These are phyloP conservation scores for Glycyrrhiza uralensis DNA, from an alignment of 306 rosid species.

Conservation along the genomic window DNA sequence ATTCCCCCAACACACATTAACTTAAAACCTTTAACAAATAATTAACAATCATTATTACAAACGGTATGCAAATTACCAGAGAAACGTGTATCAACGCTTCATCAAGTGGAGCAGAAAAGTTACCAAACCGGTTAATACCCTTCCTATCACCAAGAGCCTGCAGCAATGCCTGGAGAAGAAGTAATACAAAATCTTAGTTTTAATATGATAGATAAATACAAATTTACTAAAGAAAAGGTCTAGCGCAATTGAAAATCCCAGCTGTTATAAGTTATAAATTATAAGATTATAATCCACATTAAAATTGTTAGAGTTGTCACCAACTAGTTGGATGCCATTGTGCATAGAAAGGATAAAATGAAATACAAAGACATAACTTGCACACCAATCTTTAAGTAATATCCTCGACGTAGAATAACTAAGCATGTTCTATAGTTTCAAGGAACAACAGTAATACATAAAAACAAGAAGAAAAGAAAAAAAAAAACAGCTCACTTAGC, in stretches of 20 bases:
- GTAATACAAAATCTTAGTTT: constrained; percentile 17
- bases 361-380: constrained; percentile 6
- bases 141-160: constrained; percentile 95
- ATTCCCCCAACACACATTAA: background rate
- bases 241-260: background rate
- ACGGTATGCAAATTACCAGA: constrained; percentile 51
- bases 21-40: background rate
- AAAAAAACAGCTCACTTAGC: constrained; percentile 11
- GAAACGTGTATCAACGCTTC: constrained; percentile 90
- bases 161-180: constrained; percentile 66
- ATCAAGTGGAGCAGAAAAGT: constrained; percentile 97
- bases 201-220: background rate
- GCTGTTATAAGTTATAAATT: no score
- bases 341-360: constrained; percentile 1
- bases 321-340: background rate
- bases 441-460: background rate
- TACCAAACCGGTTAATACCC: constrained; percentile 92
- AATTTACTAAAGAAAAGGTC: background rate
- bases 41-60: background rate
- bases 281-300: background rate
- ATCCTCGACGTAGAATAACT: background rate
- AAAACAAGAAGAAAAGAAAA: constrained; percentile 5
- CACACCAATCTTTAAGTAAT: background rate
- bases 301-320: background rate
- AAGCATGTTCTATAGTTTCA: background rate